phyloP scores from a whole-genome alignment of 768 basidiomycete species.

The Lactarius hengduanensis region DNA sequence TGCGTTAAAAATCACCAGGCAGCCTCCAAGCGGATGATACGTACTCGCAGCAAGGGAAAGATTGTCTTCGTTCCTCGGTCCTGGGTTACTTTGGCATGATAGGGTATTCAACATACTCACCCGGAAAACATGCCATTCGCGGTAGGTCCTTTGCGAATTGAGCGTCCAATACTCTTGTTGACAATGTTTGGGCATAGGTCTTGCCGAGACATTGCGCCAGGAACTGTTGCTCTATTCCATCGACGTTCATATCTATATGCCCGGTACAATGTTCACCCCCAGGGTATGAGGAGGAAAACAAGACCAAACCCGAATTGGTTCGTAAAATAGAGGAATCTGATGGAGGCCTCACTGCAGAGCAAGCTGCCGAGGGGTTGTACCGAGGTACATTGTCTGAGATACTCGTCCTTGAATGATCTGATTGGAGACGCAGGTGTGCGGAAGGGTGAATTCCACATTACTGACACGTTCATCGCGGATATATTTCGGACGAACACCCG shows the following conservation, averaged over 20 bases:
- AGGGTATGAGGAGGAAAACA: constrained; percentile 74
- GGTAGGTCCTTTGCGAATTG: constrained; percentile 45
- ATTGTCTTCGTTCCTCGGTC: constrained; percentile 76
- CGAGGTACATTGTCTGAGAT: constrained; percentile 44
- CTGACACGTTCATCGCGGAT: constrained; percentile 63
- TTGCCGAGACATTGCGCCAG: constrained; percentile 79
- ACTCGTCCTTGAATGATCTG: background rate
- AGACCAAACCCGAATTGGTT: constrained; percentile 71
- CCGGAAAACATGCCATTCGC: constrained; percentile 82
- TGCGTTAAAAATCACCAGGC: constrained; percentile 44
- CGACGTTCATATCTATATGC: constrained; percentile 77
- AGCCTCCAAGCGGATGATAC: constrained; percentile 63
- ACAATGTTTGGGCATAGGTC: constrained; percentile 44
- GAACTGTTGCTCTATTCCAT: constrained; percentile 80
- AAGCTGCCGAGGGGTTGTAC: constrained; percentile 57
- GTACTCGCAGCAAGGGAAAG: constrained; percentile 57
- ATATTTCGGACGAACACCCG: constrained; percentile 68
- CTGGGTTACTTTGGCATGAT: constrained; percentile 73
- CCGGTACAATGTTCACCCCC: constrained; percentile 77
- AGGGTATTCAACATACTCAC: constrained; percentile 78
- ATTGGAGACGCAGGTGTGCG: constrained; percentile 52
- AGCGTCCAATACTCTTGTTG: background rate
- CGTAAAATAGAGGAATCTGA: constrained; percentile 76
- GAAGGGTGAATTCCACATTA: constrained; percentile 70
- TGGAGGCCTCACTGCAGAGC: constrained; percentile 58